Percentiles rank a stretch among this genome's conserved stretches.
Conservation (phyloP, 2,329 filamentous ascomycete genomes). For the Epichloe festucae region DNA sequence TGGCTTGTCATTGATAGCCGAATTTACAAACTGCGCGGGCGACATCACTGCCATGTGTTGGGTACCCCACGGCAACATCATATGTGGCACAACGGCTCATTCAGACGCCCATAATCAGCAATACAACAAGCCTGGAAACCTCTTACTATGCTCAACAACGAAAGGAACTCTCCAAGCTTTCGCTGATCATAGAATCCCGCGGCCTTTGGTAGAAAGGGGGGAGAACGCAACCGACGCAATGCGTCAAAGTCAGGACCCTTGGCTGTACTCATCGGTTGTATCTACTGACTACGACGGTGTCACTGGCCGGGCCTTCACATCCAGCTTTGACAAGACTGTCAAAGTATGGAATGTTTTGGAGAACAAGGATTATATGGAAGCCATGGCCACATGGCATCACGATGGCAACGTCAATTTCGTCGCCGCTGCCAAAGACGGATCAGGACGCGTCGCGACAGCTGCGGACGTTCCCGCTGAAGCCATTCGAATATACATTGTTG, state of each 20-base stretch:
- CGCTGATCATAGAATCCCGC: conserved; percentile 42
- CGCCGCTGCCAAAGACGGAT: conserved; percentile 33
- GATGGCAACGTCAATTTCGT: conserved; percentile 51
- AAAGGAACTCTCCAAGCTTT: conserved; percentile 34
- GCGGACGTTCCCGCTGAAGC: conserved; percentile 41
- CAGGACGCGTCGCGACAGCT: conserved; percentile 43
- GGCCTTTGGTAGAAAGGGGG: conserved; percentile 38
- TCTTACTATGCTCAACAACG: conserved; percentile 39
- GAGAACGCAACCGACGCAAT: conserved; percentile 45
- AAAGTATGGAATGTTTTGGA: conserved; percentile 40
- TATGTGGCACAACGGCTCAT: conserved; percentile 51
- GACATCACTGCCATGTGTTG: conserved; percentile 47
- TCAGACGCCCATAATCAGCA: conserved; percentile 51
- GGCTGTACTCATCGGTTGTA: conserved; percentile 52
- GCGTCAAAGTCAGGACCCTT: conserved; percentile 45
- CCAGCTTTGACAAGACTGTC: conserved; percentile 48
- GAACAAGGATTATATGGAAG: conserved; percentile 27
- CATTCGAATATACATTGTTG: conserved; percentile 42
- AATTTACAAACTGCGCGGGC: conserved; percentile 49
- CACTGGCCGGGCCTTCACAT: conserved; percentile 39
- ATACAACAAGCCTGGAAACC: conserved; percentile 52
- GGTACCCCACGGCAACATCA: conserved; percentile 38
- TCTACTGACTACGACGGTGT: conserved; percentile 41
- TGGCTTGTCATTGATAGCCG: conserved; percentile 32
- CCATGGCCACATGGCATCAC: conserved; percentile 38